A percentile compares a stretch with the other conserved stretches of the same genome.
Conservation (phyloP, 352 stramenopile genomes). For the Globisporangium camurandrum region DNA sequence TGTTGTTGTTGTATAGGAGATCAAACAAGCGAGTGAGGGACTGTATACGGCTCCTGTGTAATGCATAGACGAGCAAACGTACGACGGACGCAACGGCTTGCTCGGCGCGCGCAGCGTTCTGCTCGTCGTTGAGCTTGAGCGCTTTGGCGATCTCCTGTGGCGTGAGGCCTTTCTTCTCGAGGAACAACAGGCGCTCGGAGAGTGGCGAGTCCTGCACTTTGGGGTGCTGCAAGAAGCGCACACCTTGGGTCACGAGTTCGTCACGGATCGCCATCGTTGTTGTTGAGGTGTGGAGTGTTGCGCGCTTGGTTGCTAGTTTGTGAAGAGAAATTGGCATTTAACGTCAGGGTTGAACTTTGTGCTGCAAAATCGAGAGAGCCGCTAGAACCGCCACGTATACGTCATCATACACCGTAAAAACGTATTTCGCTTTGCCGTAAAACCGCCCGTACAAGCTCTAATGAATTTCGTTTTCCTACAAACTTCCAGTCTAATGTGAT, state of each 20-base stretch:
- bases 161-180: constrained; percentile 74
- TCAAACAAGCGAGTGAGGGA: background rate
- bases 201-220: constrained; percentile 73
- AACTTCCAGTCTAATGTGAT: too few species aligned
- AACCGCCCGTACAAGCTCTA: too few species aligned
- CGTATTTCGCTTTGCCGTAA: too few species aligned
- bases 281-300: background rate
- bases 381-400: too few species aligned
- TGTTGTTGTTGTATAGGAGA: constrained; percentile 9
- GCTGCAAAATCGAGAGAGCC: too few species aligned
- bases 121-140: constrained; percentile 62
- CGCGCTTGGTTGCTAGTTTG: too few species aligned
- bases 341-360: too few species aligned
- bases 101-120: constrained; percentile 34
- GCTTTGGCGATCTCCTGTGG: constrained; percentile 55
- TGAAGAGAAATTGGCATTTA: too few species aligned
- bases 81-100: constrained; percentile 61
- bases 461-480: too few species aligned
- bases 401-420: too few species aligned
- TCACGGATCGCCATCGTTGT: constrained; percentile 29
- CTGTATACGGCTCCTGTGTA: background rate
- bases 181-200: constrained; percentile 57
- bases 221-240: constrained; percentile 72
- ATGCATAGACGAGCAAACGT: constrained; percentile 6
- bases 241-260: constrained; percentile 58